phyloP scores from a whole-genome alignment of 371 early-diverging fungal genomes.

The Chytridium lagenaria region DNA sequence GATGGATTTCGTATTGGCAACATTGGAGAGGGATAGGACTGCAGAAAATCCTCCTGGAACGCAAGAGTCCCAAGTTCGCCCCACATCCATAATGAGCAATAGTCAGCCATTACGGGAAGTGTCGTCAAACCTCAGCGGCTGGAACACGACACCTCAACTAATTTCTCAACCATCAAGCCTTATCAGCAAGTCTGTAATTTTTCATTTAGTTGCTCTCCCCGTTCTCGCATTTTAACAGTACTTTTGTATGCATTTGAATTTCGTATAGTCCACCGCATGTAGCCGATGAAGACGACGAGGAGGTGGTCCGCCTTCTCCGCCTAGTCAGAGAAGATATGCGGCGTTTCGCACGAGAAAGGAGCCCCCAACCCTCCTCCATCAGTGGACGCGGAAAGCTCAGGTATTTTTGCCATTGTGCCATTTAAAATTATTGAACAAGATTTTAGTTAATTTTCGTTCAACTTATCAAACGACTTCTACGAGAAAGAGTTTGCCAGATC shows the following conservation, averaged over 20 bases:
- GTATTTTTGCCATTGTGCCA: too few relatives aligned
- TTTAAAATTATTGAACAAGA: too few relatives aligned
- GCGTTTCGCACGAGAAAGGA: not conserved
- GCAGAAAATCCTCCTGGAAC: not conserved
- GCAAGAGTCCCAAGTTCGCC: not conserved
- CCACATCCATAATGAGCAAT: not conserved
- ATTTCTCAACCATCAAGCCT: too few relatives aligned
- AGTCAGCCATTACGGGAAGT: too few relatives aligned
- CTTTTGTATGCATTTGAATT: not conserved
- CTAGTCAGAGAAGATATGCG: not conserved
- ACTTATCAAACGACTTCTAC: not conserved
- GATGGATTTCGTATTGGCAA: constrained; percentile 38
- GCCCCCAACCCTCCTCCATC: too few relatives aligned
- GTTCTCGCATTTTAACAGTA: too few relatives aligned
- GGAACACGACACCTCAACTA: too few relatives aligned
- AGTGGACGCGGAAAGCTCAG: too few relatives aligned
- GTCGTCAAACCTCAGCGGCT: too few relatives aligned
- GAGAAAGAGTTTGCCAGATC: not conserved
- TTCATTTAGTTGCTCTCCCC: too few relatives aligned
- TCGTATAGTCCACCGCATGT: not conserved
- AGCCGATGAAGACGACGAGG: constrained; percentile 2
- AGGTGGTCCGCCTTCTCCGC: constrained; percentile 33
- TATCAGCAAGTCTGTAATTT: too few relatives aligned
- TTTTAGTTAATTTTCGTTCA: not conserved
- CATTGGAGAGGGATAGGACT: not conserved